Conservation (phyloP, 2,329 filamentous ascomycete species). For the Colletotrichum gloeosporioides region DNA sequence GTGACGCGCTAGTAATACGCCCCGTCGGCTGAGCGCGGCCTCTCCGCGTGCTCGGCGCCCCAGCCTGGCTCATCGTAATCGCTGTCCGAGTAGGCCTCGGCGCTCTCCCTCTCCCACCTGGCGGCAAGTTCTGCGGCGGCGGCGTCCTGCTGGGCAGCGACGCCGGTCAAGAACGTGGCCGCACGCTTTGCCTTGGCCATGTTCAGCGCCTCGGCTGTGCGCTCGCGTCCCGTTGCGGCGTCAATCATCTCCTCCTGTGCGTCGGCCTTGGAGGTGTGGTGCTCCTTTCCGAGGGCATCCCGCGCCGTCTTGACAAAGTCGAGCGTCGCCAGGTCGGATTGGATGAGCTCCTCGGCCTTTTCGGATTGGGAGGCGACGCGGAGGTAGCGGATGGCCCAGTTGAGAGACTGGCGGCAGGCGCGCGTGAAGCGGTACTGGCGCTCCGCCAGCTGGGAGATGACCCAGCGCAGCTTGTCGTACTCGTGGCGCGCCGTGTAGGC, state of each 20-base stretch:
- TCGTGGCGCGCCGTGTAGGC: conserved; percentile 33
- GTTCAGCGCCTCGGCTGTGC: not conserved
- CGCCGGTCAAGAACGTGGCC: not conserved
- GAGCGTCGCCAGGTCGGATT: conserved; percentile 14
- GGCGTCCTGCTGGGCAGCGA: not conserved
- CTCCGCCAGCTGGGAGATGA: conserved; percentile 28
- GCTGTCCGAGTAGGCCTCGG: not conserved
- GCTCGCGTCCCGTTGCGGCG: not conserved
- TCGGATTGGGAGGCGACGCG: not conserved
- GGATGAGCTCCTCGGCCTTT: conserved; percentile 13
- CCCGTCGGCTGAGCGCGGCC: not conserved
- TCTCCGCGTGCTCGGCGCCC: not conserved
- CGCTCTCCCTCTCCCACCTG: not conserved
- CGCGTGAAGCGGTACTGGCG: conserved; percentile 12
- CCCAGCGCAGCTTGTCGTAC: conserved; percentile 33
- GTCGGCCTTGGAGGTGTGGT: not conserved
- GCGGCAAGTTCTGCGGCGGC: not conserved
- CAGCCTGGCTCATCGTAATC: not conserved
- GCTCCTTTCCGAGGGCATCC: not conserved
- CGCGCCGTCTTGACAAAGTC: not conserved
- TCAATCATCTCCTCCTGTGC: not conserved
- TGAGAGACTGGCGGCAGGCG: conserved; percentile 4
- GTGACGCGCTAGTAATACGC: not conserved
- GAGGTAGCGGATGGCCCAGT: conserved; percentile 16
- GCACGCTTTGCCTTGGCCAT: not conserved